Conservation (phyloP, 192 early-diverging fungal species). For the Coemansia sp. region DNA sequence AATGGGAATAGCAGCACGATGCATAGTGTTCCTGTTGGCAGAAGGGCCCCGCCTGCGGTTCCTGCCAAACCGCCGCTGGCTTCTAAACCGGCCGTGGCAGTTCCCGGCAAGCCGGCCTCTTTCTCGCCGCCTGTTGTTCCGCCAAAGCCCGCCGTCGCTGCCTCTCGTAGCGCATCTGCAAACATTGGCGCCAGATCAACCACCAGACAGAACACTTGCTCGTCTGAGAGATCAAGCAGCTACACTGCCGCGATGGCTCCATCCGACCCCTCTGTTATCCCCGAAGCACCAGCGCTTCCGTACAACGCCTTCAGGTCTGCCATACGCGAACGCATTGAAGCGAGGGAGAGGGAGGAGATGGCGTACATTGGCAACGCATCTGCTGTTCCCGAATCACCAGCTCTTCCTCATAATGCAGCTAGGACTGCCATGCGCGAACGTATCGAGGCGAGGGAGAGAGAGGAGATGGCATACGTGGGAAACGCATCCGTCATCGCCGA, state of each 20-base stretch:
- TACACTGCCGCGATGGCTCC: neutral
- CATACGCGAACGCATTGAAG: neutral
- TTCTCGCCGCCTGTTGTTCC: neutral
- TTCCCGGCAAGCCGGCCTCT: neutral
- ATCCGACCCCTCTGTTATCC: slow-evolving; percentile 26
- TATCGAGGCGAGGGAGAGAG: slow-evolving; percentile 1
- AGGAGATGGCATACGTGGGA: neutral
- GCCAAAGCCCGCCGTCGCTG: neutral
- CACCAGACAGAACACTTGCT: neutral
- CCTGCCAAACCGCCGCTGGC: slow-evolving; percentile 1
- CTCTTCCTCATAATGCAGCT: slow-evolving; percentile 23
- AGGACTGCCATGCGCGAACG: slow-evolving; percentile 11
- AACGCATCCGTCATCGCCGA: slow-evolving; percentile 13
- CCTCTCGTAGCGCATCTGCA: neutral
- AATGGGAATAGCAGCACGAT: neutral
- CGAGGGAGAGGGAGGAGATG: neutral
- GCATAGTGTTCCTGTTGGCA: neutral
- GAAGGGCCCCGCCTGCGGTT: neutral
- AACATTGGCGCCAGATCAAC: neutral
- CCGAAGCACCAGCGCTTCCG: slow-evolving; percentile 36
- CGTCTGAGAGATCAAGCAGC: neutral
- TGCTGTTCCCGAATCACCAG: slow-evolving; percentile 29
- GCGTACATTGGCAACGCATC: slow-evolving; percentile 17
- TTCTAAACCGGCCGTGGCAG: neutral
- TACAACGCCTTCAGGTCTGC: slow-evolving; percentile 16